These are phyloP conservation scores for Rhypophila decipiens DNA, from an alignment of 495 filamentous ascomycete species.

Conservation along the genomic window DNA sequence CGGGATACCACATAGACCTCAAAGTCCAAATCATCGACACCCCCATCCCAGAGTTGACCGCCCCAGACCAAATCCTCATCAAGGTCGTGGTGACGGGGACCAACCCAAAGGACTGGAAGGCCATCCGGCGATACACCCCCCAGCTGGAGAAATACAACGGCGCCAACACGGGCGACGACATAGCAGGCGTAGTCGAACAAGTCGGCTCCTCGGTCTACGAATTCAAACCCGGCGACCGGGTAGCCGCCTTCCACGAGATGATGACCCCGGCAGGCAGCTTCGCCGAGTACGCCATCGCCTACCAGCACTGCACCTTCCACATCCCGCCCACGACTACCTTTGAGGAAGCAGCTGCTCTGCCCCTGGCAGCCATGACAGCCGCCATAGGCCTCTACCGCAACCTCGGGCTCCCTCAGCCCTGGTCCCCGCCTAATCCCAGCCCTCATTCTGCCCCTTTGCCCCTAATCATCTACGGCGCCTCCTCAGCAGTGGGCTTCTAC, in stretches of 20 bases:
- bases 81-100: conserved; percentile 61
- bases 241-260: conserved; percentile 62
- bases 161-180: conserved; percentile 63
- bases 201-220: conserved; percentile 56
- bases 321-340: conserved; percentile 58
- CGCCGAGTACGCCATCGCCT: conserved; percentile 65
- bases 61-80: conserved; percentile 58
- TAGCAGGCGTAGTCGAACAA: conserved; percentile 59
- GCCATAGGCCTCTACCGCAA: conserved; percentile 55
- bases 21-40: conserved; percentile 58
- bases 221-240: conserved; percentile 62
- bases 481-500: conserved; percentile 61
- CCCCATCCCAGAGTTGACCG: conserved; percentile 53
- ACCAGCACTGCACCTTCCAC: conserved; percentile 62
- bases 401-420: conserved; percentile 59
- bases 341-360: conserved; percentile 68
- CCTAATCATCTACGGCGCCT: conserved; percentile 56
- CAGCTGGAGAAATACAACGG: conserved; percentile 2
- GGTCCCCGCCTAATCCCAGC: conserved; percentile 33
- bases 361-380: conserved; percentile 69
- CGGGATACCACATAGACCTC: conserved; percentile 18
- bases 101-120: conserved; percentile 83
- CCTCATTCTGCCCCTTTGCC: no score
- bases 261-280: conserved; percentile 50
- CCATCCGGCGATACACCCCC: no score